Percentiles rank a stretch among this genome's conserved stretches.
phyloP scores from a whole-genome alignment of 2,329 filamentous ascomycete genomes.

The Paramyrothecium sp. region DNA sequence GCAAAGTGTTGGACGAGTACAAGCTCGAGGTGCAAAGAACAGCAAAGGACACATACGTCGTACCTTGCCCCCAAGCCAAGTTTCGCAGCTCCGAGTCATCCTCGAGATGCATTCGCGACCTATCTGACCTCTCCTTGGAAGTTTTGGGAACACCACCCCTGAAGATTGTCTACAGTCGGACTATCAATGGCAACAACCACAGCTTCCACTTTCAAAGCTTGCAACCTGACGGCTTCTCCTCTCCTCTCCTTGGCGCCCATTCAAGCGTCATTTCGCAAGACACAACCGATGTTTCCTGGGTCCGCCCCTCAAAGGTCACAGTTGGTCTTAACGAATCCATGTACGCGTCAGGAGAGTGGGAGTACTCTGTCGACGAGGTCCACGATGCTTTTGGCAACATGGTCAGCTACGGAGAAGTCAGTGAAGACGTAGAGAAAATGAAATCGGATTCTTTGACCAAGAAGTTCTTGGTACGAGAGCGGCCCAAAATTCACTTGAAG shows the following conservation, averaged over 20 bases:
- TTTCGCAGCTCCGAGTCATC: slow-evolving; percentile 62
- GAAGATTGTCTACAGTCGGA: slow-evolving; percentile 88
- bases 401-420: slow-evolving; percentile 66
- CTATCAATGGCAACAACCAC: slow-evolving; percentile 78
- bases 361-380: slow-evolving; percentile 89
- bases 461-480: slow-evolving; percentile 80
- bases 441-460: slow-evolving; percentile 68
- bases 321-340: slow-evolving; percentile 92
- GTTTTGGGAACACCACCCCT: slow-evolving; percentile 88
- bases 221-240: slow-evolving; percentile 82
- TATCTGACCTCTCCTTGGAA: slow-evolving; percentile 81
- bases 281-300: slow-evolving; percentile 76
- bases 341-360: slow-evolving; percentile 74
- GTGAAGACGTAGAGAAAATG: slow-evolving; percentile 68
- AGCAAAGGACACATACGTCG: slow-evolving; percentile 76
- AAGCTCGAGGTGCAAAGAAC: slow-evolving; percentile 86
- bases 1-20: slow-evolving; percentile 86
- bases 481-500: slow-evolving; percentile 69
- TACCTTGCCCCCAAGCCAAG: slow-evolving; percentile 77
- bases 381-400: slow-evolving; percentile 87
- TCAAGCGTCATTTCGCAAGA: slow-evolving; percentile 59
- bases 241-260: slow-evolving; percentile 67
- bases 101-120: slow-evolving; percentile 79
- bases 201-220: slow-evolving; percentile 91
- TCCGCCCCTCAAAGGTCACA: slow-evolving; percentile 67